phyloP scores from a whole-genome alignment of 495 filamentous ascomycete species.

The Pyrenula aspistea region DNA sequence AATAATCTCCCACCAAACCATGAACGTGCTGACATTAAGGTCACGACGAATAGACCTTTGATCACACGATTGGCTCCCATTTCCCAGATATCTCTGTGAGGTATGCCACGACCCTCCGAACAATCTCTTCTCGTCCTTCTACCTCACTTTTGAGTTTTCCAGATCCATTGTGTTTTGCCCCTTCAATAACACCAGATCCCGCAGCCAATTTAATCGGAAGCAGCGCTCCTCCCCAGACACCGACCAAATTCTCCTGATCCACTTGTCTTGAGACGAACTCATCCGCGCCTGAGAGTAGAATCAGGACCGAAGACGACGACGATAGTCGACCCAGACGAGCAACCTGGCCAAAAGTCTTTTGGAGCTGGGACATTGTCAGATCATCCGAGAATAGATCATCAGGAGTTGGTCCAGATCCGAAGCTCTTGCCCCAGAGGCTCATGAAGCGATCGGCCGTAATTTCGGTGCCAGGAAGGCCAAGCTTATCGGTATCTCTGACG shows the following conservation, averaged over 20 bases:
- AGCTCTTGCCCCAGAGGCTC: constrained; percentile 46
- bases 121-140: constrained; percentile 31
- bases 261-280: constrained; percentile 51
- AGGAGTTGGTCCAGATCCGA: constrained; percentile 43
- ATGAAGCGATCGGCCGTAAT: constrained; percentile 59
- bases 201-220: neutral
- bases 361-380: constrained; percentile 45
- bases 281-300: constrained; percentile 60
- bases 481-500: constrained; percentile 25
- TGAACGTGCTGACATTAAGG: neutral
- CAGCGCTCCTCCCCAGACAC: constrained; percentile 53
- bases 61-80: neutral
- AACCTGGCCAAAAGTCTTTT: constrained; percentile 52
- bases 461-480: constrained; percentile 39
- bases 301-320: constrained; percentile 18
- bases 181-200: constrained; percentile 35
- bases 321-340: constrained; percentile 37
- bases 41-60: neutral
- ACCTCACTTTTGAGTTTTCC: constrained; percentile 25
- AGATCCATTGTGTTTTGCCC: constrained; percentile 50
- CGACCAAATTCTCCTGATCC: constrained; percentile 52
- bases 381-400: constrained; percentile 90
- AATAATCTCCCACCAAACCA: neutral
- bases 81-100: constrained; percentile 18
- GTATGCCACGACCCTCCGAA: constrained; percentile 43